Evolutionary conservation across 2,329 filamentous ascomycete species (phyloP), one percentile per base, ranked within the genome.

Genomic region (Westerdykella ornata): DNA sequence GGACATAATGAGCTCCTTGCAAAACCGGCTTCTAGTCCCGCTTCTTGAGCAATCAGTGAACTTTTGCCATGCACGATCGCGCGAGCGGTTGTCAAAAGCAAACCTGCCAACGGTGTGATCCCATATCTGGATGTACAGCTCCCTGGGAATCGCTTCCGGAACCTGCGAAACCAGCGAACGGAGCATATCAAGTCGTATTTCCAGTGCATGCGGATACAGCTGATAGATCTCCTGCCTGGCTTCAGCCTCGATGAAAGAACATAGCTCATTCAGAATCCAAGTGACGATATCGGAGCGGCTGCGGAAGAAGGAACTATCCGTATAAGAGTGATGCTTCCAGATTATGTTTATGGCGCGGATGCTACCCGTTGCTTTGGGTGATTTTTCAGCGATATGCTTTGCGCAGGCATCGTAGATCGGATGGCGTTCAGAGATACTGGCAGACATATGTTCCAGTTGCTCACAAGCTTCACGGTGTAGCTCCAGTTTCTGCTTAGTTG

Each of bases 41-140:
- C 32, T 13, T 26, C 52, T 58, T 11, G 51, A 47, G 13, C 47
- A 51, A 1, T 61, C 54, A 9, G 49, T 40, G n/a, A 65, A 46
- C 14, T 54, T 56, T 9, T 45, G 69, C 88, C 88, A 94, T 0
- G 81, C 83, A 12, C 73, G 68, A 44, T 78, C 75, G 41, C 85
- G 75, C 45, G 85, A 80, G 7, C 76, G 72, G 3, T 73, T 67
- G 17, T 75, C 78, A 3, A 80, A 67, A 3, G 81, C 78, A 30
- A 72, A 67, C 4, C 74, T 70, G 11, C 87, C 84, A 36, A 94
- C 79, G 18, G 92, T 71, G 30, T 82, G 70, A 42, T 82, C 72
- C 86, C 87, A 94, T 1, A 94, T 72, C 11, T 70, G 71, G 32
- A 72, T 68, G 13, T 82, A 81, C 3, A 85, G 70, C 1, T 82